Evolutionary conservation across 306 rosid genomes (phyloP), one percentile per base, ranked within the genome.

Genomic region (Hippophae tibetana): DNA sequence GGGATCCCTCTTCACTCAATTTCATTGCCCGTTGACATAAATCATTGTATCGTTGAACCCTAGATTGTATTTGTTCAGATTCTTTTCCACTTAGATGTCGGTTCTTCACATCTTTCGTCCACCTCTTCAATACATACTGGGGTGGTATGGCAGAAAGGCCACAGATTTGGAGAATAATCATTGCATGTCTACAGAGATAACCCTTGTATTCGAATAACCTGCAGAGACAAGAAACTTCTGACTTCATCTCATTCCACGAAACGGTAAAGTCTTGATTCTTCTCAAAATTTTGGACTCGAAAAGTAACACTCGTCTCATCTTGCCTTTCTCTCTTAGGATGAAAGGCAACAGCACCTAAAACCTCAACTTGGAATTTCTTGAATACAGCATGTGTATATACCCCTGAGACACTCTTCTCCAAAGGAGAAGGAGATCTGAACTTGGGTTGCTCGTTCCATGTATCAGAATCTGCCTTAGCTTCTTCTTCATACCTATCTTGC

Each of bases 401-500:
- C 74, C 87, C 95, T 14, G 95, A 78, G 72, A 85, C 90, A 51
- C 88, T 85, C 76, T 92, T 92, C 87, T 88, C 99, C 47, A 92
- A 72, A 1, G 99, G 99, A 6, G 99, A 92, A 64, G 99, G 99
- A 66, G 99, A 83, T 77, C 73, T 92, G 38, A 80, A 60, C 9
- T 84, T 73, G 26, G 93, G 93, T 43, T 67, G 81, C 77, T 82
- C 87, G 80, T 80, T 88, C 96, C 93, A 88, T 26, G 86, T 83
- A 75, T 92, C 99, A 42, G 85, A 87, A 80, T 92, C 96, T 67
- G 96, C 96, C 72, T 88, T 92, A 42, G 96, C 99, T 84, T 92
- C 99, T 79, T 92, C 99, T 73, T 92, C 99, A 70, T 83, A 92
- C 78, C 96, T 80, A 74, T 92, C 99, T 78, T 85, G 99, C 69